Conservation (phyloP, 345 rosid species). For the Garcia nutans region DNA sequence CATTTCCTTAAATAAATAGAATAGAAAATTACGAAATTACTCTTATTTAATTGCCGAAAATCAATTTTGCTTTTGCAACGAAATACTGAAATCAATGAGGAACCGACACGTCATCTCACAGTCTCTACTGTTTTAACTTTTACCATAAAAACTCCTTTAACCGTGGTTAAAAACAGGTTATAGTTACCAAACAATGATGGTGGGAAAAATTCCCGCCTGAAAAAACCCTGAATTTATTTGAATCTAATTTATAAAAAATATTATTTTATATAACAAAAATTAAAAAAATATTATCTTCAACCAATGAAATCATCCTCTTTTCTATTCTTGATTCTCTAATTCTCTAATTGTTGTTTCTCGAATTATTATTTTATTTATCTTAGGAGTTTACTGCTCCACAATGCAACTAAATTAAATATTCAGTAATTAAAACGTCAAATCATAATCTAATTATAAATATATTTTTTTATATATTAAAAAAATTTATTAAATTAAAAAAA, state of each 20-base stretch:
- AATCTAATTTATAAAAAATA: background rate
- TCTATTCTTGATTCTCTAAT: no score
- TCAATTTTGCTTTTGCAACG: background rate
- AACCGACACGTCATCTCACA: background rate
- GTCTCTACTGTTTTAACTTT: background rate
- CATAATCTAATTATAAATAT: no score
- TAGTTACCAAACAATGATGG: background rate
- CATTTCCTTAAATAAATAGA: background rate
- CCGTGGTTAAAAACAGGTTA: background rate
- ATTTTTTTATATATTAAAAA: no score
- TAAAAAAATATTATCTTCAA: background rate
- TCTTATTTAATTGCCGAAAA: background rate
- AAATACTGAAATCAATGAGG: background rate
- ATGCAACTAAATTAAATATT: no score
- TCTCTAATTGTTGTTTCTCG: no score
- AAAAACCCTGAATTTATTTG: background rate
- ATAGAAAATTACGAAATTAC: background rate
- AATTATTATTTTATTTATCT: no score
- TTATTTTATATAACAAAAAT: no score
- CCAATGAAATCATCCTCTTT: background rate
- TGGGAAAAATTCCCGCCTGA: conserved; percentile 17
- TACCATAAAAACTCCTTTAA: background rate
- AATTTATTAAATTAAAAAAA: no score
- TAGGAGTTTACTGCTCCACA: no score
- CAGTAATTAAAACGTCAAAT: no score